Evolutionary conservation across 768 basidiomycete species (phyloP), one percentile per base, ranked within the genome.

Genomic region (Rhodotorula paludigena): DNA sequence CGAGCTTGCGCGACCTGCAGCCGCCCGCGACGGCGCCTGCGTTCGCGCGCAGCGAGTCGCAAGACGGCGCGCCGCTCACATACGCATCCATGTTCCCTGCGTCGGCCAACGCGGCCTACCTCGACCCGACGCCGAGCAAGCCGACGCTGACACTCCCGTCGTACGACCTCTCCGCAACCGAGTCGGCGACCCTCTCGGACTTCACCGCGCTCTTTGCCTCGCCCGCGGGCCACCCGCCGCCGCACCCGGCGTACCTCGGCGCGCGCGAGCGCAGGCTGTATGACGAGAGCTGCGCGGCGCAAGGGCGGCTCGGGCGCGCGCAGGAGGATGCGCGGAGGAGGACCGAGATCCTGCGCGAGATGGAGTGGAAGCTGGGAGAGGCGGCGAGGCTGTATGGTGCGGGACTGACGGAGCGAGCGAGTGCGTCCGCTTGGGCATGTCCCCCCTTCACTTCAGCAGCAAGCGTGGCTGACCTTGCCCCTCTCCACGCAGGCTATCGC

Each of bases 291-390:
- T 25, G 90, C 92, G 21, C 88, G 83, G 30, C 75, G 91, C 66
- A 90, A 66, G 90, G 89, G 5, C 92, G 92, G 78, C 78, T 99
- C 51, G 87, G 87, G 4, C 80, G 89, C 78, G 90, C 85, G 74
- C 77, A 92, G 67, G 90, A 90, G 77, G 93, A 97, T 73, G 83
- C 90, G 5, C 85, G 84, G 25, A 82, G 87, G 74, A 92, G 92
- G 84, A 33, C 75, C 92, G 92, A 92, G 78, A 82, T 93, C 76
- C 81, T 99, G 42, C 82, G 85, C 12, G 92, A 97, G 56, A 97
- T 98, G 92, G 89, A 97, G 74, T 87, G 89, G 54, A 94, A 97
- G 78, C 79, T 99, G 16, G 89, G 90, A 1, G 85, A 94, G 77
- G 92, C 90, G 0, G 91, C 97, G 52, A 88, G 89, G 76, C 80